Evolutionary conservation across 352 stramenopile genomes (phyloP).

Genomic region (Globisporangium uncinulatum): DNA sequence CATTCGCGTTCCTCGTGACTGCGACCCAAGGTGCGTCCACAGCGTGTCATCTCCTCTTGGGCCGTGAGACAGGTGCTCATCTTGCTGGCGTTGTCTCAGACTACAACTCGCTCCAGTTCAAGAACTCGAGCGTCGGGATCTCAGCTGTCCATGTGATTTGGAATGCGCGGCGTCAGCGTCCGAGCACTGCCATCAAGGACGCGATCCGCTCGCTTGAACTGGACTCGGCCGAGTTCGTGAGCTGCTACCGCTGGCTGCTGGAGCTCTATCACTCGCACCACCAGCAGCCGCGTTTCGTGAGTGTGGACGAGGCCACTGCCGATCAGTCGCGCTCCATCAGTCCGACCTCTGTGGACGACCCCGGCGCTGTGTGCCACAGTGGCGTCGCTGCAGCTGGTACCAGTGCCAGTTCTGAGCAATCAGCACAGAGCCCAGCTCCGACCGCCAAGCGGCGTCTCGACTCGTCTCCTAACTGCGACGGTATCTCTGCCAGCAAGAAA

Average conservation of each 20-base stretch:
- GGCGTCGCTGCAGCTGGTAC: background rate
- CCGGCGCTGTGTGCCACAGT: background rate
- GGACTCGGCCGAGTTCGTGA: conserved; percentile 20
- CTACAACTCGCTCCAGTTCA: conserved; percentile 26
- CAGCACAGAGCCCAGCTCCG: background rate
- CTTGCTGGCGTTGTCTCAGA: conserved; percentile 10
- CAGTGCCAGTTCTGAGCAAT: background rate
- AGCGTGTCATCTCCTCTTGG: background rate
- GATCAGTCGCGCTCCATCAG: conserved; percentile 30
- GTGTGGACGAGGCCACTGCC: conserved; percentile 30
- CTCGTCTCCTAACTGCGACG: background rate
- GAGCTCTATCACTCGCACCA: conserved; percentile 18
- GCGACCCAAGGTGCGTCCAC: conserved; percentile 5
- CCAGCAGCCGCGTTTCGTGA: conserved; percentile 25
- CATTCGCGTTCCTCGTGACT: conserved; percentile 27
- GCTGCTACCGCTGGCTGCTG: conserved; percentile 29
- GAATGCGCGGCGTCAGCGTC: conserved; percentile 23
- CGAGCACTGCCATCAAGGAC: conserved; percentile 24
- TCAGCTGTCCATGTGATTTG: conserved; percentile 30
- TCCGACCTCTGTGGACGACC: conserved; percentile 31
- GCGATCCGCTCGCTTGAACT: conserved; percentile 20
- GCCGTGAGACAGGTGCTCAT: background rate
- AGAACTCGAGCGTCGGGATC: conserved; percentile 32
- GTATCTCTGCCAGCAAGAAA: background rate
- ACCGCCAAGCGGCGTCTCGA: background rate